phyloP scores from a whole-genome alignment of 352 stramenopile genomes.

The Globisporangium solare region DNA sequence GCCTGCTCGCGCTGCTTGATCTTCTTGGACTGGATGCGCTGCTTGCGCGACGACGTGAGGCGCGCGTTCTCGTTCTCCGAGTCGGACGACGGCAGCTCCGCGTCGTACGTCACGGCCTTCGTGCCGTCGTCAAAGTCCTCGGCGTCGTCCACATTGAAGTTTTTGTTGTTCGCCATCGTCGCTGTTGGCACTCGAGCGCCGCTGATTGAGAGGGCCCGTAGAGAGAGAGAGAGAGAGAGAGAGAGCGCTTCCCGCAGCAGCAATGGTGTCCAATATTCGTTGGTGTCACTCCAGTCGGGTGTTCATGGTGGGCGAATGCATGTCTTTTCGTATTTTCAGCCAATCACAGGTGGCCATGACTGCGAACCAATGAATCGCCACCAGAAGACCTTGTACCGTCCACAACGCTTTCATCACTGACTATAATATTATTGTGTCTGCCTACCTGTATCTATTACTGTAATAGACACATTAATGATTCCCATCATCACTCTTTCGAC shows the following conservation, averaged over 20 bases:
- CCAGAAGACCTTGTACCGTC: not conserved
- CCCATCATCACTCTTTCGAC: too few species aligned
- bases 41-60: constrained; percentile 47
- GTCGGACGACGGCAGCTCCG: constrained; percentile 13
- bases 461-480: constrained; percentile 1
- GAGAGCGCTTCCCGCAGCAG: not conserved
- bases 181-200: not conserved
- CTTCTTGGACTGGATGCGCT: constrained; percentile 42
- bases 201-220: too few species aligned
- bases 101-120: constrained; percentile 40
- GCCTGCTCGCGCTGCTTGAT: constrained; percentile 34
- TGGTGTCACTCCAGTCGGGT: not conserved
- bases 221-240: not conserved
- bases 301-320: constrained; percentile 3
- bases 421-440: not conserved
- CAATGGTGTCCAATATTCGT: constrained; percentile 4
- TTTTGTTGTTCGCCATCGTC: constrained; percentile 42
- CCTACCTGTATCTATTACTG: not conserved
- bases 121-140: constrained; percentile 84
- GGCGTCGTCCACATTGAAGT: constrained; percentile 76
- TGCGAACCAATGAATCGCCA: constrained; percentile 6
- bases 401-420: not conserved
- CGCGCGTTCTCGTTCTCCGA: constrained; percentile 26
- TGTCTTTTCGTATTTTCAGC: constrained; percentile 15
- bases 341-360: constrained; percentile 23